These are phyloP conservation scores for Phialophora verrucosa DNA, from an alignment of 2,329 filamentous ascomycete genomes.

Conservation along the genomic window DNA sequence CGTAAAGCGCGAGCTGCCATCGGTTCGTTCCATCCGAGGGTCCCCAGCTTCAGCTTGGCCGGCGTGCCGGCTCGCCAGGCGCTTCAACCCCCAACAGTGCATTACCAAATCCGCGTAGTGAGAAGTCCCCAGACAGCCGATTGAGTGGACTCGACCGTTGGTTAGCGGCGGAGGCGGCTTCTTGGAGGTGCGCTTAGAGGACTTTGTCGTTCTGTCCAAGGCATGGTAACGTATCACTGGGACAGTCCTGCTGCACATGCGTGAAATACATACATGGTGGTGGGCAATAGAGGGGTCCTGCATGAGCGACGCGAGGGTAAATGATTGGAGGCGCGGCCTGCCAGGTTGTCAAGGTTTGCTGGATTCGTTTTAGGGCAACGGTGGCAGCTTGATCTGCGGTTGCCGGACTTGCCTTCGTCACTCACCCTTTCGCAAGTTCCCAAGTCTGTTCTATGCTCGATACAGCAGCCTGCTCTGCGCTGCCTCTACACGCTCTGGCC, in stretches of 20 bases:
- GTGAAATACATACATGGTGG: constrained; percentile 32
- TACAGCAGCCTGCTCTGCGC: constrained; percentile 9
- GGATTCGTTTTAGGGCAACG: constrained; percentile 25
- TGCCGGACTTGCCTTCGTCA: constrained; percentile 20
- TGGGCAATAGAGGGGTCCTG: constrained; percentile 14
- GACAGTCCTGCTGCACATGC: constrained; percentile 23
- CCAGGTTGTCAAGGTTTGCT: constrained; percentile 6
- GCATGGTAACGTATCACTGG: constrained; percentile 4
- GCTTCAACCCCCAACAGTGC: not conserved
- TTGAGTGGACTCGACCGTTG: constrained; percentile 1
- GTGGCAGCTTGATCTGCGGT: constrained; percentile 29
- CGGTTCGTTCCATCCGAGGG: constrained; percentile 7
- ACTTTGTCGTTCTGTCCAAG: constrained; percentile 5
- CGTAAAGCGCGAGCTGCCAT: constrained; percentile 1
- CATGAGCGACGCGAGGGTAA: not conserved
- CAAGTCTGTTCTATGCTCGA: constrained; percentile 1
- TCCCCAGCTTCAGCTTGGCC: constrained; percentile 1
- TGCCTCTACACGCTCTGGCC: constrained; percentile 7
- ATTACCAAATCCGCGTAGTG: constrained; percentile 7
- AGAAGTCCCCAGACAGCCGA: not conserved
- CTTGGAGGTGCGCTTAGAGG: constrained; percentile 10
- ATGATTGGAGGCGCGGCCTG: constrained; percentile 4
- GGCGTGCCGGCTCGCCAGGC: not conserved
- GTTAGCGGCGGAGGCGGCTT: constrained; percentile 13
- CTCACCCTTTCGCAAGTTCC: constrained; percentile 15